These are phyloP conservation scores for Nymphaea colorata DNA, from an alignment of 164 flowering plant genomes.

Conservation along the genomic window DNA sequence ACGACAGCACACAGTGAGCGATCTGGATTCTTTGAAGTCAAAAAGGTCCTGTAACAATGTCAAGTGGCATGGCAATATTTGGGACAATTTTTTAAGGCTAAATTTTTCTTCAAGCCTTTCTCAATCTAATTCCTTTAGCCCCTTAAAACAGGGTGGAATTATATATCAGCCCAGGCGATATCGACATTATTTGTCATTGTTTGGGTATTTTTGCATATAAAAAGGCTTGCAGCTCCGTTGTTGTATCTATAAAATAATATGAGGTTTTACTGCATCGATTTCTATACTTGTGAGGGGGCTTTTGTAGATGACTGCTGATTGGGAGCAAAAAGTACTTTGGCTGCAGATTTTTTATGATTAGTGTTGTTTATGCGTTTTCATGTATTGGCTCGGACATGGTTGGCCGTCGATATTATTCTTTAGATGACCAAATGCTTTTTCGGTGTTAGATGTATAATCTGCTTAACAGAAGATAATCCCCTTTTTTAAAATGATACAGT, in stretches of 20 bases:
- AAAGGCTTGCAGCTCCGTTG: not conserved
- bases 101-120: not conserved
- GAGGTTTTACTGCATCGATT: not conserved
- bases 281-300: not conserved
- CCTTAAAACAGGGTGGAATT: not conserved
- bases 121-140: not conserved
- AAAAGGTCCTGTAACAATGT: slow-evolving; percentile 38
- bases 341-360: too few relatives aligned
- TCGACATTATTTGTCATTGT: not conserved
- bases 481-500: too few relatives aligned
- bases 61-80: not conserved
- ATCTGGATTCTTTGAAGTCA: slow-evolving; percentile 55
- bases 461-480: too few relatives aligned
- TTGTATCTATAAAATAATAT: too few relatives aligned
- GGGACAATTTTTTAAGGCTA: too few relatives aligned
- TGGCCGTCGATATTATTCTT: too few relatives aligned
- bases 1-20: slow-evolving; percentile 59
- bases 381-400: too few relatives aligned
- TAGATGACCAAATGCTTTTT: too few relatives aligned
- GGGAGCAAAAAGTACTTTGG: too few relatives aligned
- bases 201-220: not conserved
- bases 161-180: not conserved
- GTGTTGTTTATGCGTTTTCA: too few relatives aligned
- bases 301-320: not conserved
- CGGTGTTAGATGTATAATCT: too few relatives aligned